These are phyloP conservation scores for Coelastrella sp. DNA, from an alignment of 139 green algal species.

Conservation along the genomic window DNA sequence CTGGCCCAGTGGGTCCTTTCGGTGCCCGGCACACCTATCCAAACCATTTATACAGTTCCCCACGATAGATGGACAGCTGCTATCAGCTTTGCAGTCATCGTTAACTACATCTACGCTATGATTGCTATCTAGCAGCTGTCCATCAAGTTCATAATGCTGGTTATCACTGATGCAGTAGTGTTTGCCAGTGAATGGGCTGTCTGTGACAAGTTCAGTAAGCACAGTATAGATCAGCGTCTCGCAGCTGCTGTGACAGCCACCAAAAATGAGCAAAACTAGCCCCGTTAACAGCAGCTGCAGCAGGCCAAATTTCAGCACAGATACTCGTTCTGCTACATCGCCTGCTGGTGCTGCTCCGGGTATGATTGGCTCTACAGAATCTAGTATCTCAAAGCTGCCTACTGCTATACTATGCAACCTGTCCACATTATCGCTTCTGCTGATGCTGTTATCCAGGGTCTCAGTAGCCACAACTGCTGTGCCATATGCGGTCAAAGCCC, in stretches of 20 bases:
- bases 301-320: not conserved
- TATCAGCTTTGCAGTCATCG: too few species aligned
- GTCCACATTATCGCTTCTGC: too few species aligned
- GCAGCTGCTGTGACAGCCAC: constrained; percentile 34
- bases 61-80: too few species aligned
- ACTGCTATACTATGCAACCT: too few species aligned
- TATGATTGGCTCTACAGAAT: not conserved
- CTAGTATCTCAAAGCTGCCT: not conserved
- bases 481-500: too few species aligned
- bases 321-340: not conserved
- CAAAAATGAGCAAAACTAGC: constrained; percentile 8
- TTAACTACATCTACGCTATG: too few species aligned
- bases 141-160: not conserved
- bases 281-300: constrained; percentile 17
- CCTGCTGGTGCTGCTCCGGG: not conserved
- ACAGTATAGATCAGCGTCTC: constrained; percentile 32
- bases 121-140: too few species aligned
- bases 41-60: too few species aligned
- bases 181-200: not conserved
- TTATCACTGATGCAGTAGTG: not conserved
- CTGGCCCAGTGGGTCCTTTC: too few species aligned
- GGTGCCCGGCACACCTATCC: too few species aligned
- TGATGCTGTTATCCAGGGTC: too few species aligned
- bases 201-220: constrained; percentile 21
- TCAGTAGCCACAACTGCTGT: too few species aligned